Evolutionary conservation across 331 rosid species (phyloP).

Genomic region (Rosa hybrid): DNA sequence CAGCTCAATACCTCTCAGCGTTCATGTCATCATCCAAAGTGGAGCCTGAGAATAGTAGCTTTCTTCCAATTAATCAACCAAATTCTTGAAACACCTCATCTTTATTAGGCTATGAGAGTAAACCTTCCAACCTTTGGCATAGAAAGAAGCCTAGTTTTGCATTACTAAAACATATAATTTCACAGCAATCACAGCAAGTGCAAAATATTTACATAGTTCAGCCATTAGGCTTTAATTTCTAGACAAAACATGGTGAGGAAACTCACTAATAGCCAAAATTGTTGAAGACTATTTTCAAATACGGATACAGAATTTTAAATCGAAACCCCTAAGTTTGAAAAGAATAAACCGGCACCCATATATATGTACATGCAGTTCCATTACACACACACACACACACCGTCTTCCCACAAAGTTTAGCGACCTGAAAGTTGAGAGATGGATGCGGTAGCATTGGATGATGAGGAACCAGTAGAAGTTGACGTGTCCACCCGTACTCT

Average conservation of each 20-base stretch:
- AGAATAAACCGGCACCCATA: neutral
- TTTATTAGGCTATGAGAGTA: too few relatives aligned
- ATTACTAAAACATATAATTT: too few relatives aligned
- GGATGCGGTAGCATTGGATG: slow-evolving; percentile 38
- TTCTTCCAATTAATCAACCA: too few relatives aligned
- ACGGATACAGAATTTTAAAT: neutral
- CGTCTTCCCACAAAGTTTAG: neutral
- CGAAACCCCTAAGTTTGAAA: neutral
- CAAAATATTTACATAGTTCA: too few relatives aligned
- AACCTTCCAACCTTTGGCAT: too few relatives aligned
- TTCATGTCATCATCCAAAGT: too few relatives aligned
- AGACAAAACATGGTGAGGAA: neutral
- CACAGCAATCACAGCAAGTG: too few relatives aligned
- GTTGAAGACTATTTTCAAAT: neutral
- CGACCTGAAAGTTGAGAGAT: slow-evolving; percentile 31
- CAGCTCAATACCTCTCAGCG: too few relatives aligned
- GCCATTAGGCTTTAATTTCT: too few relatives aligned
- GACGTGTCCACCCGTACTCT: slow-evolving; percentile 32
- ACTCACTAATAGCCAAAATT: neutral
- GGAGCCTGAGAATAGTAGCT: too few relatives aligned
- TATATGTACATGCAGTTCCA: neutral
- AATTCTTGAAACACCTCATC: too few relatives aligned
- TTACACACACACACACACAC: neutral
- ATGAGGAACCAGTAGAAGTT: slow-evolving; percentile 32
- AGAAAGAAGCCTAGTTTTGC: too few relatives aligned